Evolutionary conservation across 148 eudicot genomes (phyloP).

Genomic region (Camellia lanceoleosa): DNA sequence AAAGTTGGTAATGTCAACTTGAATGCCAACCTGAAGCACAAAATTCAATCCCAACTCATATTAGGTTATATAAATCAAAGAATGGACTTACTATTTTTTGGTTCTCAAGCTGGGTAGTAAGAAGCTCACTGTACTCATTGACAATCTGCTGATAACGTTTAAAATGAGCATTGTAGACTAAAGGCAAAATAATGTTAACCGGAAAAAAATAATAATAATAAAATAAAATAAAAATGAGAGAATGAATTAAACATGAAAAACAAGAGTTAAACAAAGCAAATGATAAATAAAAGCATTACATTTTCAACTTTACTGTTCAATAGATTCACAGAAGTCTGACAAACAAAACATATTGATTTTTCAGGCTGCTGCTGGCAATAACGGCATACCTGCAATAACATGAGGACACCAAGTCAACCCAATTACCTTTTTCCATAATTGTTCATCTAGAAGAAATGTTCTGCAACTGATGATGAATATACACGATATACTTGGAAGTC

Average conservation of each 20-base stretch:
- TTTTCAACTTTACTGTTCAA: conserved; percentile 76
- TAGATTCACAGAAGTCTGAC: conserved; percentile 85
- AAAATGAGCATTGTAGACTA: background rate
- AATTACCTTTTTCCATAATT: background rate
- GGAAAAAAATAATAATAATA: too few species aligned
- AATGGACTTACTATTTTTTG: conserved; percentile 64
- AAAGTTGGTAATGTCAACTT: background rate
- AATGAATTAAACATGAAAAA: background rate
- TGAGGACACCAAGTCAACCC: conserved; percentile 1
- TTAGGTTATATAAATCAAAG: background rate
- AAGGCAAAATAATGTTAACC: background rate
- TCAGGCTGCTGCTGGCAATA: conserved; percentile 97
- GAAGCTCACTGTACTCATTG: conserved; percentile 88
- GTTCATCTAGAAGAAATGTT: too few species aligned
- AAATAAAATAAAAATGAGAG: background rate
- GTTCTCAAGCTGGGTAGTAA: conserved; percentile 85
- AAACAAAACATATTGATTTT: conserved; percentile 76
- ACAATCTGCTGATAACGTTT: conserved; percentile 48
- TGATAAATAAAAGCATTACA: conserved; percentile 33
- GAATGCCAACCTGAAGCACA: background rate
- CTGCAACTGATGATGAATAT: background rate
- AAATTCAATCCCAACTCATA: background rate
- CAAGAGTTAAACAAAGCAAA: background rate
- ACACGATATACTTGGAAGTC: background rate
- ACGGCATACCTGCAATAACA: conserved; percentile 75